Evolutionary conservation across 345 rosid species (phyloP), one percentile per base, ranked within the genome.

Genomic region (Euphorbia lathyris): DNA sequence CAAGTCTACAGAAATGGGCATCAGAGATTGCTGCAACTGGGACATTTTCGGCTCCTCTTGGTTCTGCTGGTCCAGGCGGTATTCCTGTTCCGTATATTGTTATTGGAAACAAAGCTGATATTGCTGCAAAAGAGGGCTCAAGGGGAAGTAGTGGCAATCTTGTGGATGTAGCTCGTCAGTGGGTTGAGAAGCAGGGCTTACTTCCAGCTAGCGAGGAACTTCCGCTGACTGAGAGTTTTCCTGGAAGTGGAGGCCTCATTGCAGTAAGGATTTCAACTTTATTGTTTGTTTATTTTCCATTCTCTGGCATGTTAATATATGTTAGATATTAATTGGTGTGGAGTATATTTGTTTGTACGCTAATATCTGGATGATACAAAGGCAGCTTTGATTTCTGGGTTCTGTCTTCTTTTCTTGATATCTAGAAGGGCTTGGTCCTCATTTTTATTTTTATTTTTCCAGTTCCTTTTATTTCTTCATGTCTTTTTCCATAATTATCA

Each of bases 141-240:
- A 87, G 84, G 81, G 97, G 96, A 86, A 96, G 99, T 84, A 90
- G 96, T 65, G 96, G 98, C 70, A 96, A 90, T 83, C 98, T 96
- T 51, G 97, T 96, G 66, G 99, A 96, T 77, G 98, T 76, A 43
- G 99, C 99, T 82, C 98, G 96, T 19, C 97, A 87, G 70, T 96
- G 99, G 99, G 97, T 96, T 43, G 99, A 96, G 89, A 96, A 92
- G 80, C 99, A 96, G 84, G 99, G 99, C 56, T 83, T 96, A 81
- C 95, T 96, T 81, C 81, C 97, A 29, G 77, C 92, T 52, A 92
- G 90, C 57, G 98, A 90, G 67, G 98, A 92, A 64, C 97, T 96
- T 82, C 99, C 99, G 19, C 85, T 92, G 70, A 89, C 91, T 62
- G 98, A 90, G 83, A 87, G 90, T 81, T 96, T 96, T 72, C 99